These are phyloP conservation scores for Mycosarcoma mackinlayi DNA, from an alignment of 1,284 basidiomycete genomes.

Conservation along the genomic window DNA sequence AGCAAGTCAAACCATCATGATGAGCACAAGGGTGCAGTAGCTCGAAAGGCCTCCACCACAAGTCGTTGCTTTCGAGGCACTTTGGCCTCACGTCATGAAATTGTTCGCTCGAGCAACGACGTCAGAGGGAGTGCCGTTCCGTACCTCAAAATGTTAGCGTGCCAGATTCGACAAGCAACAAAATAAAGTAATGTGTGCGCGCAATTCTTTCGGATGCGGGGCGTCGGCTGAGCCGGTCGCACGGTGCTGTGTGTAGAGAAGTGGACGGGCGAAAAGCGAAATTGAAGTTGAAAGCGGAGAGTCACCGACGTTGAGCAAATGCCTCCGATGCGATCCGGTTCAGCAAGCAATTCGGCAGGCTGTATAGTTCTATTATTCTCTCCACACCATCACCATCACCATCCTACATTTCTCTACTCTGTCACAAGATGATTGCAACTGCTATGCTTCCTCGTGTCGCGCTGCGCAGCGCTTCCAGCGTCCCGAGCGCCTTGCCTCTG, in stretches of 20 bases:
- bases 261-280: not conserved
- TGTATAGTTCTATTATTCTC: not conserved
- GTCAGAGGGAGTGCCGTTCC: not conserved
- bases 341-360: not conserved
- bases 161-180: not conserved
- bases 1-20: too few relatives aligned
- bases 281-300: constrained; percentile 22
- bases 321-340: constrained; percentile 21
- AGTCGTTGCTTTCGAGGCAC: too few relatives aligned
- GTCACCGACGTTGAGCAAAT: not conserved
- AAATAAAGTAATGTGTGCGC: constrained; percentile 29
- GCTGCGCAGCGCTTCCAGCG: constrained; percentile 13
- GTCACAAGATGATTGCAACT: constrained; percentile 48
- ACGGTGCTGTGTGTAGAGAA: not conserved
- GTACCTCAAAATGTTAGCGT: constrained; percentile 6
- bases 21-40: too few relatives aligned
- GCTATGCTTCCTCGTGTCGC: constrained; percentile 37
- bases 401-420: not conserved
- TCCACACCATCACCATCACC: constrained; percentile 9
- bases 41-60: too few relatives aligned
- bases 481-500: constrained; percentile 27
- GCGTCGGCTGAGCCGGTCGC: constrained; percentile 34
- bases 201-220: constrained; percentile 18
- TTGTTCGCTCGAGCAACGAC: not conserved
- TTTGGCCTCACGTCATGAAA: constrained; percentile 17